Evolutionary conservation across 1,284 basidiomycete species (phyloP).

Genomic region (Hemileia vastatrix): DNA sequence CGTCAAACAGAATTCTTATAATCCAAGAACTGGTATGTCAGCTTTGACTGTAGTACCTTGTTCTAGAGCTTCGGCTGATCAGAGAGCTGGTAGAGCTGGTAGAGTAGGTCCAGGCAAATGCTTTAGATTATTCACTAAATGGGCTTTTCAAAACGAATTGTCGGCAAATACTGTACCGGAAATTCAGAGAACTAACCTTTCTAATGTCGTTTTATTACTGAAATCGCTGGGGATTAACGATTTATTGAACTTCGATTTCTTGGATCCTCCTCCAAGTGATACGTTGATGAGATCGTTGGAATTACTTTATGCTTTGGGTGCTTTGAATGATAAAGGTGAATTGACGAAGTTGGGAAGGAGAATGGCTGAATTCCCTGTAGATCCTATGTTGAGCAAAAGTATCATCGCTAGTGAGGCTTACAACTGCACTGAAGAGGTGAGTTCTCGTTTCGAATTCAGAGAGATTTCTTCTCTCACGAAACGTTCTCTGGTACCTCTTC

Average conservation of each 20-base stretch:
- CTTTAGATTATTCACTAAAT: slow-evolving; percentile 1
- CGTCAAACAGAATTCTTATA: slow-evolving; percentile 44
- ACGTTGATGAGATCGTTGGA: not conserved
- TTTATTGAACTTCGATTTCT: not conserved
- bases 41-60: not conserved
- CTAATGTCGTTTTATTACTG: slow-evolving; percentile 1
- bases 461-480: no score
- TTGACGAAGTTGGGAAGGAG: slow-evolving; percentile 3
- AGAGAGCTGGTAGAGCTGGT: not conserved
- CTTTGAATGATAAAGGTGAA: slow-evolving; percentile 4
- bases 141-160: slow-evolving; percentile 2
- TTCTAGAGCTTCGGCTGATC: not conserved
- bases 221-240: slow-evolving; percentile 3
- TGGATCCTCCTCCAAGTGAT: slow-evolving; percentile 2
- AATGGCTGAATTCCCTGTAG: slow-evolving; percentile 2
- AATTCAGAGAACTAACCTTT: slow-evolving; percentile 1
- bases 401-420: not conserved
- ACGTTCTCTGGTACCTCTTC: no score
- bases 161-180: slow-evolving; percentile 1
- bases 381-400: slow-evolving; percentile 7
- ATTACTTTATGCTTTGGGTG: slow-evolving; percentile 1
- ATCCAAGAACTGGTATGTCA: slow-evolving; percentile 34
- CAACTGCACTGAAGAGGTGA: slow-evolving; percentile 2
- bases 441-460: not conserved
- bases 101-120: slow-evolving; percentile 1